Base-by-base conservation (phyloP, 306 rosid genomes). In the Trichosanthes truncata region DNA sequence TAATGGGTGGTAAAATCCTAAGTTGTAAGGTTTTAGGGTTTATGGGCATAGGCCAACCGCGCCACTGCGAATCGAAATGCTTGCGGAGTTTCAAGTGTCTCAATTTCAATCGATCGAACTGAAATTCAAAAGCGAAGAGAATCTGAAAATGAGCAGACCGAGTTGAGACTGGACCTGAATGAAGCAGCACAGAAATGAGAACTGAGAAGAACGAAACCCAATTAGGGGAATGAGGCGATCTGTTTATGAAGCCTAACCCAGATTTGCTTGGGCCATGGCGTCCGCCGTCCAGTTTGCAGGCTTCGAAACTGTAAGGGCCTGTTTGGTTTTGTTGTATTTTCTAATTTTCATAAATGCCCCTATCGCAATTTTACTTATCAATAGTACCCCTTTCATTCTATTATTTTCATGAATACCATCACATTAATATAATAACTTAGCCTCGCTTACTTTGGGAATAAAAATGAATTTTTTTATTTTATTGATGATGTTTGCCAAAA, bases 1-100 rank as follows among this genome's bases (percentile, higher is more conserved):
- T 31, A 68, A 20, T 18, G 72, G 25, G 23, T 7, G 72, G 46
- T 15, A 17, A 36, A 51, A 31, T 55, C 65, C 60, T 17, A 13
- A 76, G 67, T 4, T 12, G 78, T 5, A 2, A n/a, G 80, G 29
- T 49, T 67, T 80, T 71, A 46, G 83, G 65, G 62, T 13, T 46
- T 57, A 41, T 45, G 84, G 62, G 13, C 79, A 33, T 17, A 52
- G 17, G 36, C 62, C 13, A 73, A 26, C 23, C 60, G 78, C 2
- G 61, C 45, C 55, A 7, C 57, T 25, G 23, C 33, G 60, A 73
- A 26, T 71, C 21, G 38, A 71, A 45, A 55, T 61, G 38, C 38
- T 61, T 10, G 23, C 41, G 41, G 41, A 57, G 60, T 53, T 53
- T 9, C 0, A 8, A 18, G 5, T 15, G 41, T 9, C 21, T 6